Conservation (phyloP, 805 yeast genomes). For the Cyberlindnera euphorbiiphila region DNA sequence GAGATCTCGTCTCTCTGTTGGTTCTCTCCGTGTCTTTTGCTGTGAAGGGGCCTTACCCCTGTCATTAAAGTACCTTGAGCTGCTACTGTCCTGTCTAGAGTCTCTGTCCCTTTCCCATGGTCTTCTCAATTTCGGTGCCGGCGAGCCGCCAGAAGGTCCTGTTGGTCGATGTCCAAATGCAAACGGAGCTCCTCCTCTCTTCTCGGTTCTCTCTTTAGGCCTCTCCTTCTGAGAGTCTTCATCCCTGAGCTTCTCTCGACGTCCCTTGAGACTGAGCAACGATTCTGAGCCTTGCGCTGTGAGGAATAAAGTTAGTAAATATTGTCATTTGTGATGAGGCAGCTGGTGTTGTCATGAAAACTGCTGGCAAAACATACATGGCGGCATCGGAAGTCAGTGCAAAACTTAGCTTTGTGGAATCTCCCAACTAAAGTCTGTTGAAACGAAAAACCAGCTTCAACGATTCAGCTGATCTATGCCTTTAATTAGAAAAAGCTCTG, state of each 20-base stretch:
- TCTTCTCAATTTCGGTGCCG: slow-evolving; percentile 2
- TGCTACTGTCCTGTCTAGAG: slow-evolving; percentile 3
- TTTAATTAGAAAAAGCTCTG: too few relatives aligned
- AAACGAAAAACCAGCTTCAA: too few relatives aligned
- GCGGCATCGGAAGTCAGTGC: too few relatives aligned
- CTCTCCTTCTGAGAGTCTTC: not conserved
- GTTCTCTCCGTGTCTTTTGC: too few relatives aligned
- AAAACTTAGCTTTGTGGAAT: too few relatives aligned
- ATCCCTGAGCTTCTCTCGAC: slow-evolving; percentile 3
- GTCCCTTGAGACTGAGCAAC: slow-evolving; percentile 3
- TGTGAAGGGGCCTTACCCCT: too few relatives aligned
- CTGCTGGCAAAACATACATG: too few relatives aligned
- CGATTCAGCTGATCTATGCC: too few relatives aligned
- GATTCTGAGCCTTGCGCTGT: slow-evolving; percentile 4
- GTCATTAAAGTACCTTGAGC: slow-evolving; percentile 8
- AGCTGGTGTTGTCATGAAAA: not conserved
- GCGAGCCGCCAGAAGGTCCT: not conserved
- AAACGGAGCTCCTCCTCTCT: not conserved
- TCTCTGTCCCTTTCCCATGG: slow-evolving; percentile 7
- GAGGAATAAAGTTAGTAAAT: not conserved
- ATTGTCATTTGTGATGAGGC: too few relatives aligned
- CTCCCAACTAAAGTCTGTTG: too few relatives aligned
- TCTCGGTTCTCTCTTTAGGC: not conserved
- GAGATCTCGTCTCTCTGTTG: slow-evolving; percentile 1
- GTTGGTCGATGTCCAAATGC: too few relatives aligned